A percentile compares a stretch with the other conserved stretches of the same genome.
Evolutionary conservation across 306 rosid genomes (phyloP).

Genomic region (Parietaria judaica): DNA sequence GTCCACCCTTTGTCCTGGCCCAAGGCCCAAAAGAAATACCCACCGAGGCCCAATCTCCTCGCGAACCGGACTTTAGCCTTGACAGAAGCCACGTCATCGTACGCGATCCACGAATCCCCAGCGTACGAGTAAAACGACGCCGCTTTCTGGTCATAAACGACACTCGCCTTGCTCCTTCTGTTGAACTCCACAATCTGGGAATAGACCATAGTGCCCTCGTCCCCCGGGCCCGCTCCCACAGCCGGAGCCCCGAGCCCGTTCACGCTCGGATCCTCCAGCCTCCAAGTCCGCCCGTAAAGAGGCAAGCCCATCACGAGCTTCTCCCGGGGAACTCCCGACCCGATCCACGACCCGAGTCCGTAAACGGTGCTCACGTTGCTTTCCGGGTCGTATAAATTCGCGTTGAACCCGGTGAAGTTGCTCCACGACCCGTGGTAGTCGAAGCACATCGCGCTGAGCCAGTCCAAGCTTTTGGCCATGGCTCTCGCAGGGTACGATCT

Average conservation of each 20-base stretch:
- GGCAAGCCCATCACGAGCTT: constrained; percentile 72
- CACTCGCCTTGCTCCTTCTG: constrained; percentile 16
- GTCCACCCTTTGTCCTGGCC: constrained; percentile 63
- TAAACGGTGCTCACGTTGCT: constrained; percentile 38
- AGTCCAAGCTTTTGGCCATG: constrained; percentile 38
- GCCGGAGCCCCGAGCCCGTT: constrained; percentile 43
- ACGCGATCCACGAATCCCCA: constrained; percentile 61
- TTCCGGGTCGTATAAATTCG: constrained; percentile 39
- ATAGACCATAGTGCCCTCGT: constrained; percentile 46
- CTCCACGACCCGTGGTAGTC: constrained; percentile 69
- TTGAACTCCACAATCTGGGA: constrained; percentile 37
- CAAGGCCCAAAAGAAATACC: constrained; percentile 84
- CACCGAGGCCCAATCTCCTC: constrained; percentile 36
- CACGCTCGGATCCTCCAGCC: constrained; percentile 26
- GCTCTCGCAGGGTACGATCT: constrained; percentile 45
- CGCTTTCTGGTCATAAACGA: constrained; percentile 39
- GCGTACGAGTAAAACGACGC: constrained; percentile 49
- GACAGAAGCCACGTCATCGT: constrained; percentile 52
- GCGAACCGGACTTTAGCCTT: constrained; percentile 41
- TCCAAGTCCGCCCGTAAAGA: constrained; percentile 63
- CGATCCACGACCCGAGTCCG: constrained; percentile 64
- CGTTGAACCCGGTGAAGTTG: constrained; percentile 40
- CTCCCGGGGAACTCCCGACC: constrained; percentile 34
- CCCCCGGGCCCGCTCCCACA: constrained; percentile 40
- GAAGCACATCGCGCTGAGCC: constrained; percentile 72